Evolutionary conservation across 192 early-diverging fungal genomes (phyloP), one percentile per base, ranked within the genome.

Genomic region (Coemansia sp.): DNA sequence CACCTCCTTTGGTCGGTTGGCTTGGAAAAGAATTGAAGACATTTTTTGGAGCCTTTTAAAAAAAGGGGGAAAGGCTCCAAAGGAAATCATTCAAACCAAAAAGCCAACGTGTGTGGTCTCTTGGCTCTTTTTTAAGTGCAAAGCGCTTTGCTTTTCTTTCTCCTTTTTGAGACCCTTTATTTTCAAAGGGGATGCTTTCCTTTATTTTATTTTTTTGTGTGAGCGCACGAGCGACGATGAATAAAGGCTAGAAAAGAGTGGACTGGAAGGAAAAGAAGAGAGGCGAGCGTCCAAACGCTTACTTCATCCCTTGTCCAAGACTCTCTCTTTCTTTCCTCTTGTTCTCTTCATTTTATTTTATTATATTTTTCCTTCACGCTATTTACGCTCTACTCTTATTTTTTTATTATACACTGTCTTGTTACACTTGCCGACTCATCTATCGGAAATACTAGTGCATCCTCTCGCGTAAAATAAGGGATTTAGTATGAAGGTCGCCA

Each of bases 61-160:
- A n/a, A 51, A 51, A 27, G n/a, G n/a, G n/a, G n/a, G n/a, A 14
- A 27, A 51, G 12, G 7, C 7, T 35, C 7, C 32, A 53, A 53
- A 49, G 24, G 27, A 54, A 54, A n/a, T 7, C 7, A 7, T 54
- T 7, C 51, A 17, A 17, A n/a, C n/a, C n/a, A 14, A 4, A 54
- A 54, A 54, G 51, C 51, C 27, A 11, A 54, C 51, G 27, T 25
- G 51, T 54, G 51, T 54, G 51, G 29, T 29, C 51, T 54, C n/a
- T 63, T 59, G 4, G 17, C 27, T n/a, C 15, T 31, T 54, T 54
- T 54, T n/a, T 17, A 54, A 35, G 6, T 42, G 0, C 20, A 36
- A 17, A 49, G 9, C 24, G 46, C 24, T 51, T 25, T 39, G 15
- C 37, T 64, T 53, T 40, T 53, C 12, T 45, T 51, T 38, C 32